Base-by-base conservation (phyloP, 805 yeast species). In the Jamesozyma gamospora region DNA sequence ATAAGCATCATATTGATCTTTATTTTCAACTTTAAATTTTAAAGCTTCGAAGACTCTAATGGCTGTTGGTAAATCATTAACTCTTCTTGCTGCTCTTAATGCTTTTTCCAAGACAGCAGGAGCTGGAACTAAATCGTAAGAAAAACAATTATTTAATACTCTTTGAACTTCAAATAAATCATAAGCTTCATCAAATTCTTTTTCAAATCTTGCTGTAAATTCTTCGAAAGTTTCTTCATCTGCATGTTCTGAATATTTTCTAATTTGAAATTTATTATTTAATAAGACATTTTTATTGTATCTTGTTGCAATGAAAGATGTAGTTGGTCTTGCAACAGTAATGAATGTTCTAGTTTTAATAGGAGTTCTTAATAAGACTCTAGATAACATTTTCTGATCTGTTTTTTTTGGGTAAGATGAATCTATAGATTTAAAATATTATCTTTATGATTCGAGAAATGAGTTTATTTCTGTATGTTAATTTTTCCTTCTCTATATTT, bases 81-180 rank as follows among this genome's bases (percentile, higher is more conserved):
- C 97, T 71, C 97, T 85, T 79, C 98, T 88, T 55, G 96, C 88
- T 35, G 98, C 98, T 70, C 84, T 79, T 62, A 92, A 74, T 36
- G 98, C 98, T 69, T 82, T 84, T 69, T 85, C 95, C 60, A 92
- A 75, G 47, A 92, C 97, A 46, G 82, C 77, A 51, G 98, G 98
- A 25, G 98, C 90, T 52, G 98, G 98, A 41, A 92, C 98, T 66
- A 92, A 77, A 70, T 92, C 98, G 73, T 92, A 92, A 13, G 97
- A 84, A 73, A 92, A 92, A 67, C 94, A 87, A 72, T 92, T 92
- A 79, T 94, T 92, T 63, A 92, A 77, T 46, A 92, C 88, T 74
- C 98, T 85, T 67, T 79, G 87, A 43, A 82, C 90, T 70, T 82
- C 94, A 52, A 82, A 82, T 43, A 82, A 69, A 63, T 82, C 94